Conservation (phyloP, 2,329 filamentous ascomycete genomes). For the Fusarium sp. region DNA sequence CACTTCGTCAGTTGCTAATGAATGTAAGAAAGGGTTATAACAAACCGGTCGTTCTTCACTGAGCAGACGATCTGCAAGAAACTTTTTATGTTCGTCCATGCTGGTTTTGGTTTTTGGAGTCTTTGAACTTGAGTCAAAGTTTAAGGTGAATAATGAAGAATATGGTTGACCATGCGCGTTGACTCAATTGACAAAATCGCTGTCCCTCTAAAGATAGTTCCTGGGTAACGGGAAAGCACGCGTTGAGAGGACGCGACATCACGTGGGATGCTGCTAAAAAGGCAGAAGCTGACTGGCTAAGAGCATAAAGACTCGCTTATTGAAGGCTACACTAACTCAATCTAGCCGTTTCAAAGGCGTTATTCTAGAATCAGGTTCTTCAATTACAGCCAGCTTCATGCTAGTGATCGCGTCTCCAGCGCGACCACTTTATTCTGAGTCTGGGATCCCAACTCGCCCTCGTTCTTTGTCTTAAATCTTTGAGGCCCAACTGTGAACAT, state of each 20-base stretch:
- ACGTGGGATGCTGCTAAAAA: conserved; percentile 45
- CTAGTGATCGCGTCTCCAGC: conserved; percentile 40
- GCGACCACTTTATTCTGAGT: conserved; percentile 35
- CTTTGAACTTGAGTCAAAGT: neutral
- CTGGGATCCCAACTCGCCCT: neutral
- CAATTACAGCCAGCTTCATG: conserved; percentile 23
- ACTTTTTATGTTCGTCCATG: conserved; percentile 75
- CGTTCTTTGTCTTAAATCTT: neutral
- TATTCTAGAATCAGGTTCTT: conserved; percentile 15
- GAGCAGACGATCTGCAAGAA: conserved; percentile 80
- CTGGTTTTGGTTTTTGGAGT: neutral
- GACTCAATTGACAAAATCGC: conserved; percentile 17
- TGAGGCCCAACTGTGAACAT: neutral
- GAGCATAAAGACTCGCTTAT: neutral
- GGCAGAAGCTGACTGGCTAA: neutral
- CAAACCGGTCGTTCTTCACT: conserved; percentile 79
- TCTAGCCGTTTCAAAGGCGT: neutral
- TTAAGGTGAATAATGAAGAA: neutral
- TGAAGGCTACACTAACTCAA: too few relatives aligned
- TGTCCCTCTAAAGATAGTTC: conserved; percentile 7
- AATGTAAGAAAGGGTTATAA: conserved; percentile 15
- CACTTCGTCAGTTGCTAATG: conserved; percentile 28
- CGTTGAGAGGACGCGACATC: conserved; percentile 50
- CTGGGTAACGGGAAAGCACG: conserved; percentile 23
- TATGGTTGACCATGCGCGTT: neutral